Evolutionary conservation across 1,284 basidiomycete genomes (phyloP), one percentile per base, ranked within the genome.

Genomic region (Cutaneotrichosporon cutaneum): DNA sequence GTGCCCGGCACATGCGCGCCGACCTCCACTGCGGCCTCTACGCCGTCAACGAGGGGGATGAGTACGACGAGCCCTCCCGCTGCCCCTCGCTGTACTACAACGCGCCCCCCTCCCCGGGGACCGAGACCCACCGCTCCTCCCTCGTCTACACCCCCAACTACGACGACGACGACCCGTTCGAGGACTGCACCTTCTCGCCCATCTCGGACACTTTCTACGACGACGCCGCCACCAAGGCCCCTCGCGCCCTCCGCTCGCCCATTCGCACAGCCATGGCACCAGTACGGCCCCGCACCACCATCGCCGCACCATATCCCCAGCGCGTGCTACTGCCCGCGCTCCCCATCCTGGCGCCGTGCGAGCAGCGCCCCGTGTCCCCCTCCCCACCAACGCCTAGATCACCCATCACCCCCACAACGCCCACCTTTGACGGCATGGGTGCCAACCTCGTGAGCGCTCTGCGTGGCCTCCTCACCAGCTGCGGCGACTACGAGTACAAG

Each of bases 1-100:
- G 67, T 27, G 54, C 61, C 2, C 62, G 70, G 8, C 72, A 72
- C 58, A 72, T 74, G 30, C 70, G 73, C 59, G 64, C 54, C 10
- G 70, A 71, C 56, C 73, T 71, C 14, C 56, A 59, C 9, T 67
- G 59, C 30, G 75, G 72, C 3, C 64, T 76, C 10, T 76, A 72
- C 66, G 74, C 73, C 24, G 66, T 76, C 14, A 61, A 51, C 35
- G 74, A 76, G 57, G 59, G 62, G 9, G 70, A 68, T 18, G 70
- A 70, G 39, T 45, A 55, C 24, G 42, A 59, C 22, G 24, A 47
- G 22, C 13, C 26, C 9, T 22, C 35, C 21, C 39, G 39, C 3
- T 59, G 51, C 13, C 51, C 58, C 16, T 56, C 30, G 32, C 30
- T n/a, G 47, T 57, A 45, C 50, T 60, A n/a, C n/a, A n/a, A 48